phyloP scores from a whole-genome alignment of 768 basidiomycete species.

The Flagelloscypha sp. region DNA sequence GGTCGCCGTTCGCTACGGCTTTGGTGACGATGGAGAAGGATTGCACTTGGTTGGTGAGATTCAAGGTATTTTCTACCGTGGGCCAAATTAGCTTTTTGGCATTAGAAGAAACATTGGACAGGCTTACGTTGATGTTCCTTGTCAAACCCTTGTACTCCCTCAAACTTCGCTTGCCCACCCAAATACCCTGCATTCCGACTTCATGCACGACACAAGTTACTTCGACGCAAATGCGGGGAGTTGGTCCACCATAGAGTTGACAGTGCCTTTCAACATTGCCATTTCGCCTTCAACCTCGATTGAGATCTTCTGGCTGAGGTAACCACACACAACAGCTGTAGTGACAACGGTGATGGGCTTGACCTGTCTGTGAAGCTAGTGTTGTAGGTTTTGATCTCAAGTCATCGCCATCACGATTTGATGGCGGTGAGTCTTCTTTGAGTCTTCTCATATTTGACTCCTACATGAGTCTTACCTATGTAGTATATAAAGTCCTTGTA shows the following conservation, averaged over 20 bases:
- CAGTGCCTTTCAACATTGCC: slow-evolving; percentile 73
- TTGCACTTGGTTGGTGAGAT: slow-evolving; percentile 50
- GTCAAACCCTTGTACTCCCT: slow-evolving; percentile 90
- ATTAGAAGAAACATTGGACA: slow-evolving; percentile 4
- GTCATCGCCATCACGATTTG: too few species aligned
- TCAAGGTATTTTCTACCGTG: slow-evolving; percentile 76
- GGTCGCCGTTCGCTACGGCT: slow-evolving; percentile 73
- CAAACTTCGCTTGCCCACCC: slow-evolving; percentile 85
- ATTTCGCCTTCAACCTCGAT: slow-evolving; percentile 85
- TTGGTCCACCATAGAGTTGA: slow-evolving; percentile 94
- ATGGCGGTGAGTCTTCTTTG: too few species aligned
- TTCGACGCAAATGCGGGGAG: slow-evolving; percentile 81
- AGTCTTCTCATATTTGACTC: too few species aligned
- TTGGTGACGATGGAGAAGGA: slow-evolving; percentile 52
- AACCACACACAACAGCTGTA: slow-evolving; percentile 84
- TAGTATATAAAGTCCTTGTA: too few species aligned
- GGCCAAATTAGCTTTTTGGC: too few species aligned
- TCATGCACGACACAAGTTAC: slow-evolving; percentile 79
- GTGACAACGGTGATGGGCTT: slow-evolving; percentile 80
- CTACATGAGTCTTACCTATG: too few species aligned
- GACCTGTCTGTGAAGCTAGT: slow-evolving; percentile 55
- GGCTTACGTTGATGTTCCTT: slow-evolving; percentile 75
- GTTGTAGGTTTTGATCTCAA: too few species aligned
- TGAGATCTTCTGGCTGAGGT: slow-evolving; percentile 88
- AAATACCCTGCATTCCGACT: slow-evolving; percentile 87